Evolutionary conservation across 768 basidiomycete genomes (phyloP), one percentile per base, ranked within the genome.

Genomic region (Pulveroboletus sp.): DNA sequence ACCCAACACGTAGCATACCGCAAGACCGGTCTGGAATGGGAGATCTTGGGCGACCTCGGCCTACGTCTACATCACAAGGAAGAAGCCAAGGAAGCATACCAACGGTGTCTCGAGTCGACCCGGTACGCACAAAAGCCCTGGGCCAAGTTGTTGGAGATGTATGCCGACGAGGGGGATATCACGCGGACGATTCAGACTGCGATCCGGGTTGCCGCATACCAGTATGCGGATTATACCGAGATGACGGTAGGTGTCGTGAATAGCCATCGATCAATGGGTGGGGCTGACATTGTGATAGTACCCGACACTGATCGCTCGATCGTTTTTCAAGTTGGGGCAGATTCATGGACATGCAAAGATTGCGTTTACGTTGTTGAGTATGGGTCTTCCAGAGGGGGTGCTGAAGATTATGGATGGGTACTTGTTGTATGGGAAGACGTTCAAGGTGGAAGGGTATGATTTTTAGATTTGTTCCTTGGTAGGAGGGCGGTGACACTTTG

Each of bases 1-100:
- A 94, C 93, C 3, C 95, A 98, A 66, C 94, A 97, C 55, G 89
- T 98, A 49, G 94, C 94, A 0, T 99, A 99, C 66, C 84, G 93
- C 51, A 98, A 98, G 74, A 97, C 95, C 0, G 93, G 90, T 0
- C 69, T 91, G 17, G 97, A 99, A 69, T 99, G 97, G 95, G 97
- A 98, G 71, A 95, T 98, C 39, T 75, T 99, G 20, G 97, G 95
- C 9, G 97, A 98, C 62, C 72, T 99, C 19, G 97, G 94, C 8
- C 61, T 87, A 38, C 84, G 97, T n/a, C 67, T 99, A 47, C 90
- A 95, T 62, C 97, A 98, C 72, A 94, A 92, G 67, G 97, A 99
- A 62, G 97, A 99, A 62, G 94, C 93, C 31, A 98, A 99, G 69
- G 97, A 99, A 64, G 94, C 94, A 5, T 99, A 87, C 64, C 93